Conservation (phyloP, 2,329 filamentous ascomycete genomes). For the Basipetospora chlamydospora region DNA sequence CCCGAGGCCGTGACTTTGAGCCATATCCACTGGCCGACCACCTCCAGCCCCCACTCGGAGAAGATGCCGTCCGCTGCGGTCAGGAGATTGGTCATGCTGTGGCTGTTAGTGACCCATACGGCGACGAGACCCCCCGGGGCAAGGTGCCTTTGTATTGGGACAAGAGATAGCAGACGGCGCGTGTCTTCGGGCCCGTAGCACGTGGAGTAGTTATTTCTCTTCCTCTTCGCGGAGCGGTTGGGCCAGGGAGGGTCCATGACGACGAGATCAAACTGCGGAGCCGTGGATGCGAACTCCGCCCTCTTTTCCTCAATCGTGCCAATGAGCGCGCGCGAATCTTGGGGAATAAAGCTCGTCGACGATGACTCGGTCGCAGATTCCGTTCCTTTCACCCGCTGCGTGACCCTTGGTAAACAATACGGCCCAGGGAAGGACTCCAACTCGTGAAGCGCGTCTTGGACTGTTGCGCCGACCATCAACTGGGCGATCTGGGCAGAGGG, state of each 20-base stretch:
- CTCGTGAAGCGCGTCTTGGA: conserved; percentile 28
- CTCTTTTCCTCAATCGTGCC: conserved; percentile 30
- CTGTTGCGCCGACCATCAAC: conserved; percentile 34
- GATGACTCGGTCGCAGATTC: too few relatives aligned
- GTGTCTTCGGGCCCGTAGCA: conserved; percentile 31
- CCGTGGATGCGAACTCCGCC: conserved; percentile 23
- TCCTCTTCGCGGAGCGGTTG: conserved; percentile 56
- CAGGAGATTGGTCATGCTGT: conserved; percentile 40
- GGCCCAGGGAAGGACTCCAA: conserved; percentile 22
- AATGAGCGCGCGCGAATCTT: conserved; percentile 19
- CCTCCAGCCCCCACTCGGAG: conserved; percentile 48
- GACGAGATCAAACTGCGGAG: conserved; percentile 49
- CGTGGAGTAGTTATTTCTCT: conserved; percentile 33
- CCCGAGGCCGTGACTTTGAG: conserved; percentile 54
- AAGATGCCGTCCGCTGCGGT: conserved; percentile 42
- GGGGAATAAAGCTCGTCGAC: background rate
- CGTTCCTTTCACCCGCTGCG: background rate
- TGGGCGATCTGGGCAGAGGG: conserved; percentile 36
- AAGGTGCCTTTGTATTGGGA: conserved; percentile 44
- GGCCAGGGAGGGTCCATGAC: conserved; percentile 72
- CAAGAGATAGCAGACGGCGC: conserved; percentile 30
- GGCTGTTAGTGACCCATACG: conserved; percentile 67
- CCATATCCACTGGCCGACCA: conserved; percentile 64
- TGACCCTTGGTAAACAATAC: conserved; percentile 29
- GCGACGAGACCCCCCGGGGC: conserved; percentile 43